phyloP scores from a whole-genome alignment of 495 filamentous ascomycete genomes.

The Aspergillus coremiiformis region DNA sequence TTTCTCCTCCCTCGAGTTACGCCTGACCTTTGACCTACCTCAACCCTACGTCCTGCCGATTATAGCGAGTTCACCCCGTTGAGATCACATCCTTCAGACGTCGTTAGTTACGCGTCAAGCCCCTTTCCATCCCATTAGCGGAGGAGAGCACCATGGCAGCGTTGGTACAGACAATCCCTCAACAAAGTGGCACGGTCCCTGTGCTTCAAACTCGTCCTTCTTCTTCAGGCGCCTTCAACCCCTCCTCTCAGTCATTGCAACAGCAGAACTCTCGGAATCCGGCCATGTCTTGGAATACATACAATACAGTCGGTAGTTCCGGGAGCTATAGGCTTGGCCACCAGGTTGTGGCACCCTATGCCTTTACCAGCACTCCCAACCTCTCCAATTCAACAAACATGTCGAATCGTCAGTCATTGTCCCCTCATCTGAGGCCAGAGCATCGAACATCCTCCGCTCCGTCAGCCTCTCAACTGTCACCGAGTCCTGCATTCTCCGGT shows the following conservation, averaged over 20 bases:
- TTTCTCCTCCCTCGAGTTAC: slow-evolving; percentile 13
- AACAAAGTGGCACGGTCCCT: slow-evolving; percentile 70
- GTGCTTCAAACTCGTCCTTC: slow-evolving; percentile 79
- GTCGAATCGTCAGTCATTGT: slow-evolving; percentile 50
- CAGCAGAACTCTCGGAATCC: slow-evolving; percentile 47
- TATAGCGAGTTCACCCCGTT: slow-evolving; percentile 19
- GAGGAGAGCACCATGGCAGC: slow-evolving; percentile 65
- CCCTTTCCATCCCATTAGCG: slow-evolving; percentile 12
- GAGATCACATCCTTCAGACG: slow-evolving; percentile 13
- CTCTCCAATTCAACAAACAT: slow-evolving; percentile 46
- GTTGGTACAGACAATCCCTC: slow-evolving; percentile 82
- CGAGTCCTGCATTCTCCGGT: slow-evolving; percentile 35
- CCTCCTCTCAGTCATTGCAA: slow-evolving; percentile 39
- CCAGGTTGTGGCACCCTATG: slow-evolving; percentile 70
- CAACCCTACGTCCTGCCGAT: slow-evolving; percentile 1
- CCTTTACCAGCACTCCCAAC: slow-evolving; percentile 70
- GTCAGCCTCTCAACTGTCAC: slow-evolving; percentile 41
- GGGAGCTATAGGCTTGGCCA: slow-evolving; percentile 62
- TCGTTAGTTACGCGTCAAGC: slow-evolving; percentile 16
- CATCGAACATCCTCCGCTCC: slow-evolving; percentile 61
- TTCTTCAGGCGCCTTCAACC: slow-evolving; percentile 46
- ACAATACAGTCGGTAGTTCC: slow-evolving; percentile 49
- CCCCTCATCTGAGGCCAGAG: slow-evolving; percentile 57
- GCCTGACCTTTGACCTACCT: slow-evolving; percentile 9
- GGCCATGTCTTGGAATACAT: slow-evolving; percentile 57